Evolutionary conservation across 495 filamentous ascomycete species (phyloP), one percentile per base, ranked within the genome.

Genomic region (Annulohypoxylon maeteangense): DNA sequence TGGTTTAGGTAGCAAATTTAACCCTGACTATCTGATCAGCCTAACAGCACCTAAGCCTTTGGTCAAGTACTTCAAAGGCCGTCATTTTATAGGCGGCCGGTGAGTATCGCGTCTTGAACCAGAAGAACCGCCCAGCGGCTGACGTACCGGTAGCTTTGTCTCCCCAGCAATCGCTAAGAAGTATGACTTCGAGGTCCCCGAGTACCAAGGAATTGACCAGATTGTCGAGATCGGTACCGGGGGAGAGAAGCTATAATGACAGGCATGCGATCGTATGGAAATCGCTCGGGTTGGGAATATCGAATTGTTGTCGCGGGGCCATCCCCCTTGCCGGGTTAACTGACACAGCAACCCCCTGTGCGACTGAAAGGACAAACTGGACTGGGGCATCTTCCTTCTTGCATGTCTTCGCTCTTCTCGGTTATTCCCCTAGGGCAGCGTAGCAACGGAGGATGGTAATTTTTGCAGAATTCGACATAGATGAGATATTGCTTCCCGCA

Each of bases 41-140:
- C 81, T 99, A 78, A 97, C 96, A 54, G 96, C 95, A 44, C 94
- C 95, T 34, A 99, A 99, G 81, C 94, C 94, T n/a, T 82, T 97
- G 56, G 91, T 93, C 23, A 91, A 90, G 79, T 88, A 86, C 74
- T 98, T 95, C 76, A 84, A 81, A 72, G 95, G 95, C 0, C 83
- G 91, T 63, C 96, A 98, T 84, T 97, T 97, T 76, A 75, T 98
- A 45, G 95, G 95, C 0, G 94, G 93, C 18, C 78, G 90, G 87
- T 89, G 79, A 67, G 78, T 76, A 67, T 67, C 60, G 73, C 65
- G 44, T 63, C 57, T 47, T 16, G 10, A 60, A 20, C 7, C 38
- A 32, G 18, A 40, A 62, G 20, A 11, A 27, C n/a, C 40, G 20
- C 10, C 32, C 22, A 38, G 47, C 38, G 40, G 53, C 72, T 81